Base-by-base conservation (phyloP, 257 asterid species). In the Plantago major region DNA sequence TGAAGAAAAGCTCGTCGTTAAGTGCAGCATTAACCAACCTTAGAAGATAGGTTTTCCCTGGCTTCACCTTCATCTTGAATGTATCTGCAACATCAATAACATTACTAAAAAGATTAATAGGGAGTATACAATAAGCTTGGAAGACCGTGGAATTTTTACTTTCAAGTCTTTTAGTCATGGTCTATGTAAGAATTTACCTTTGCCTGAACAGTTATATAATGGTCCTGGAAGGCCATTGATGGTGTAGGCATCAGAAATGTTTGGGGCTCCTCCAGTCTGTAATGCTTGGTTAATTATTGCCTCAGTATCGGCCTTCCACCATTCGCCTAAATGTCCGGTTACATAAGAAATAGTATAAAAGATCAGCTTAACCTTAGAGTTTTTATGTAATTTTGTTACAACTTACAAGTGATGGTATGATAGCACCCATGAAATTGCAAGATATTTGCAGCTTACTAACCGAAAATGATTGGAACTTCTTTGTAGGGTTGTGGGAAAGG, bases 301-400 rank as follows among this genome's bases (percentile, higher is more conserved):
- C 68, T 85, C 88, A 0, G 90, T 81, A 33, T 85, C 84, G 8
- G 75, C 74, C 69, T 85, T 85, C 85, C 87, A 85, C 94, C 94
- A 83, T 66, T 85, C 90, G 37, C 94, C 90, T 85, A 50, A 19
- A 64, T 40, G 46, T 14, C 19, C 52, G 60, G 59, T 18, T 46
- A 70, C 47, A 45, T 5, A 51, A 12, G 37, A 58, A 42, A 9
- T 3, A 33, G 6, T 4, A 33, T 5, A 33, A 33, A 10, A 22
- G 26, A 22, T 22, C 26, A 22, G 2, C 26, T 22, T 22, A 1
- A 22, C 26, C 26, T 22, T 22, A 22, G 26, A 22, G 26, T 22
- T 22, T 22, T 22, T 2, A 22, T 22, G 26, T 22, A 22, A 22
- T 22, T 22, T 22, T 22, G 26, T 22, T 22, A 22, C 26, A 22